Evolutionary conservation across 768 basidiomycete genomes (phyloP), one percentile per base, ranked within the genome.

Genomic region (Lactarius tabidus): DNA sequence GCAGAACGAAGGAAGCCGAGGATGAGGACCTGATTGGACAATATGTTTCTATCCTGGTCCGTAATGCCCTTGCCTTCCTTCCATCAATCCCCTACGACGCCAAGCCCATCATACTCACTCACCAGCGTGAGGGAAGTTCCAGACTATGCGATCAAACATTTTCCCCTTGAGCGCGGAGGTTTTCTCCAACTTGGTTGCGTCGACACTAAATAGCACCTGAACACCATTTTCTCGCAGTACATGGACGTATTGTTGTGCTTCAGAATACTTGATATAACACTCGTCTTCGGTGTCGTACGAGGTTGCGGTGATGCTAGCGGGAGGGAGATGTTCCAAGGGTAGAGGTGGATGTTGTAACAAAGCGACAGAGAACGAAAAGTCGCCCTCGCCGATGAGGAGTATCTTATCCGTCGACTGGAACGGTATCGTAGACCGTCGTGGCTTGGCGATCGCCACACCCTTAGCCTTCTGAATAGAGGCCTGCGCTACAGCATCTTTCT

Each of bases 91-190:
- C 38, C 35, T 39, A 29, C 3, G 51, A 57, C 15, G 7, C 65
- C 28, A 56, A 55, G 39, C 10, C 31, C 26, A 28, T 29, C 28
- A 9, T n/a, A 23, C 60, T 55, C 15, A 71, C 85, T 68, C 71
- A 92, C 95, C 95, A 71, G 90, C 90, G 78, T 98, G 96, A 64
- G 96, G 96, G 73, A 98, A 98, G 74, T 98, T 97, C 88, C 93
- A 98, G 8, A 92, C 85, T 63, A 98, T 83, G 66, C 83, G 84
- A 75, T 93, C 89, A 84, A 89, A 90, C 61, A 77, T 82, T 67
- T 79, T 77, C 45, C 83, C 84, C 67, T 85, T 90, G 54, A 95
- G 74, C 7, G 74, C 72, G 7, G 81, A 64, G 43, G 78, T 75
- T 66, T 81, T 89, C 60, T 88, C 88, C 38, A 98, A 75, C 62